Percentiles rank a stretch among this genome's conserved stretches.
Conservation (phyloP, 441 rosid species). For the Rhodomyrtus psidioides region DNA sequence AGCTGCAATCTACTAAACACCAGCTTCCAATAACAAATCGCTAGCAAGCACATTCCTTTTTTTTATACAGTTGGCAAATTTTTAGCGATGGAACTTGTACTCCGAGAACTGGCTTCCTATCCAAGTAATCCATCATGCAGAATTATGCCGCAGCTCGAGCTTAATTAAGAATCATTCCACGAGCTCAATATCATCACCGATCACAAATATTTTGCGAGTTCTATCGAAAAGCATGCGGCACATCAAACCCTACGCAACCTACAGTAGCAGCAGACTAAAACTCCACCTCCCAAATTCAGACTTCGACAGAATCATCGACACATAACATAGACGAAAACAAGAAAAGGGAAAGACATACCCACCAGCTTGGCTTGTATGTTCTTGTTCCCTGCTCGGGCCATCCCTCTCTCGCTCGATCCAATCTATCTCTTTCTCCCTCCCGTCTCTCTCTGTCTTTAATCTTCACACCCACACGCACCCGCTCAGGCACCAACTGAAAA, state of each 20-base stretch:
- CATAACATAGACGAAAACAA: not conserved
- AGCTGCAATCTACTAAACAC: not conserved
- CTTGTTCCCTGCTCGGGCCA: slow-evolving; percentile 52
- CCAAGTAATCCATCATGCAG: not conserved
- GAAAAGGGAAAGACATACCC: slow-evolving; percentile 47
- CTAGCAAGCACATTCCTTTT: not conserved
- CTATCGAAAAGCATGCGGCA: not conserved
- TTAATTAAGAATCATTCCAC: not conserved
- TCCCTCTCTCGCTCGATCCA: slow-evolving; percentile 5
- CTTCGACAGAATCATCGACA: not conserved
- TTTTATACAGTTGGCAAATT: not conserved
- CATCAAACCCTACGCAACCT: not conserved
- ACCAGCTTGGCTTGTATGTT: slow-evolving; percentile 90
- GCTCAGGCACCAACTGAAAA: not conserved
- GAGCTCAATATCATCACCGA: not conserved
- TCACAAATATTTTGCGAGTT: not conserved
- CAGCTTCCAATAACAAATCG: not conserved
- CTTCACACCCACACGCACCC: not conserved
- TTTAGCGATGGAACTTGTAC: not conserved
- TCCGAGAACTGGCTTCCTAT: not conserved
- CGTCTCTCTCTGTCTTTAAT: not conserved
- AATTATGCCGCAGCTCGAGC: not conserved
- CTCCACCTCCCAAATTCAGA: not conserved
- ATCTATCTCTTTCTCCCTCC: not conserved
- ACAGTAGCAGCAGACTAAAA: not conserved